A percentile compares a stretch with the other conserved stretches of the same genome.
Evolutionary conservation across 2,329 filamentous ascomycete genomes (phyloP).

Genomic region (Penicillium sp.): DNA sequence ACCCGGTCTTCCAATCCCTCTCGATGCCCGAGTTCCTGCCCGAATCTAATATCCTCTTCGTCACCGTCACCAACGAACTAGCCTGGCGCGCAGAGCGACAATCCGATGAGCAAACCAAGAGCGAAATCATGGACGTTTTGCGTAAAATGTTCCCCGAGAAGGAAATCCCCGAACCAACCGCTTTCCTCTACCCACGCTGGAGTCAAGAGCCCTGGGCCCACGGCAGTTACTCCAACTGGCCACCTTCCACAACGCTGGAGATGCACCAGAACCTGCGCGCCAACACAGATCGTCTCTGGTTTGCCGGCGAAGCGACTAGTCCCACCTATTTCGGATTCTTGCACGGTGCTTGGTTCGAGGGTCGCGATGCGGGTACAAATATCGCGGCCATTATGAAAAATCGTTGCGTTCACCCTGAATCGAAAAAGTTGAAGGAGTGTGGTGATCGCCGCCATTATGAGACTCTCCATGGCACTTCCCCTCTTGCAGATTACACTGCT

Average conservation of each 20-base stretch:
- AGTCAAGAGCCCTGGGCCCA: conserved; percentile 55
- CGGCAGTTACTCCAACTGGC: conserved; percentile 72
- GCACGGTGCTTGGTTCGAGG: conserved; percentile 66
- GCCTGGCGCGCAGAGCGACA: conserved; percentile 64
- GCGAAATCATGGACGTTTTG: conserved; percentile 62
- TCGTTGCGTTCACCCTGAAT: conserved; percentile 22
- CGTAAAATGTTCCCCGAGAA: conserved; percentile 64
- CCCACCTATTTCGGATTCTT: conserved; percentile 68
- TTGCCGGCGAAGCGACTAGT: conserved; percentile 68
- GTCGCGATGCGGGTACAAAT: conserved; percentile 52
- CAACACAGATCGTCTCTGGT: conserved; percentile 66
- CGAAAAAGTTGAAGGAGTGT: conserved; percentile 21
- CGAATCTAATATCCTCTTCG: conserved; percentile 68
- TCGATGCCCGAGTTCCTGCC: conserved; percentile 61
- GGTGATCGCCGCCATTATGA: conserved; percentile 32
- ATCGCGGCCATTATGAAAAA: conserved; percentile 32
- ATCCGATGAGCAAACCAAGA: conserved; percentile 60
- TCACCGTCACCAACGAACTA: conserved; percentile 62
- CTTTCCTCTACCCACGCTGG: conserved; percentile 67
- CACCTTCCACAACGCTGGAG: conserved; percentile 64
- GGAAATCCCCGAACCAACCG: conserved; percentile 62
- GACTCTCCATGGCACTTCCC: conserved; percentile 35
- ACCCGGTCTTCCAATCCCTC: conserved; percentile 68
- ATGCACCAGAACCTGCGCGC: conserved; percentile 70
- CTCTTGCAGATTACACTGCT: conserved; percentile 31